phyloP scores from a whole-genome alignment of 140 eudicot species.

The Senecio squalidus region DNA sequence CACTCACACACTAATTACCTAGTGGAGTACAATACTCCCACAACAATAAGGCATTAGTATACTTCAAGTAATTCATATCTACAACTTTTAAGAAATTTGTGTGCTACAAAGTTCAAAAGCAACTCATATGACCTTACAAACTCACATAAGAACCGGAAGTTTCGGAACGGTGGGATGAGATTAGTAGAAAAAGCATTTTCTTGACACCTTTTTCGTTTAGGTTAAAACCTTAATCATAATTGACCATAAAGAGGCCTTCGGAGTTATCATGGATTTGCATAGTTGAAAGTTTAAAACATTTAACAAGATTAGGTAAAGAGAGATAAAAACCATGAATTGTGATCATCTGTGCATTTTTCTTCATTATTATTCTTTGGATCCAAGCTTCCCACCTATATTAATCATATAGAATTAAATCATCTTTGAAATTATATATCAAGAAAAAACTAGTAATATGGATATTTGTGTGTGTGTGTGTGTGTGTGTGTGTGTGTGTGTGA shows the following conservation, averaged over 20 bases:
- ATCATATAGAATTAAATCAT: neutral
- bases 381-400: slow-evolving; percentile 37
- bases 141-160: neutral
- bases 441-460: neutral
- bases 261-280: neutral
- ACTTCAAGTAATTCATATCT: no score
- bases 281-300: neutral
- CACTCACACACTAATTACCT: slow-evolving; percentile 24
- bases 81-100: no score
- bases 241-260: neutral
- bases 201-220: neutral
- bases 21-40: no score
- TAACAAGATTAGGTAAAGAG: slow-evolving; percentile 1
- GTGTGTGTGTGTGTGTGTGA: no score
- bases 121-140: slow-evolving; percentile 1
- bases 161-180: neutral
- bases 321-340: slow-evolving; percentile 53
- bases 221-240: slow-evolving; percentile 15
- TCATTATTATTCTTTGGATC: slow-evolving; percentile 49
- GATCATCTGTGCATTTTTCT: slow-evolving; percentile 49
- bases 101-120: neutral
- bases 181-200: neutral
- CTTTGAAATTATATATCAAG: neutral
- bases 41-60: no score
- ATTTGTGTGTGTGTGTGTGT: no score